Evolutionary conservation across 257 asterid genomes (phyloP), one percentile per base, ranked within the genome.

Genomic region (Solanum piurae): DNA sequence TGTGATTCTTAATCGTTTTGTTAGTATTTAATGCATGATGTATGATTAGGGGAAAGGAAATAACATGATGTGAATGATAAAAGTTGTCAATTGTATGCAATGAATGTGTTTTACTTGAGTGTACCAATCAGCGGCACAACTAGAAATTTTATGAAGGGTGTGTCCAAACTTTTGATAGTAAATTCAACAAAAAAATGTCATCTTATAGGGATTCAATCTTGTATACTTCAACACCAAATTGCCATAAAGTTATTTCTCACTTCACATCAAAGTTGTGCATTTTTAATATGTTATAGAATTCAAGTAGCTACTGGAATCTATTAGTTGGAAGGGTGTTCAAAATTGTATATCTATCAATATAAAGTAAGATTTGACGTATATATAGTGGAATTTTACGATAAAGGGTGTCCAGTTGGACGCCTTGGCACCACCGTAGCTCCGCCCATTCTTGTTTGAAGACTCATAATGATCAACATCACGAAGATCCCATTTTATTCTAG

Each of bases 81-180:
- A 16, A 0, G 62, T 2, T 52, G 62, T 52, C 20, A 52, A 14
- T 52, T 49, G 23, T 16, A 5, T 49, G 60, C 21, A 14, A 49
- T 49, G 60, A 49, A 49, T 49, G 60, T 49, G 21, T 49, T 52
- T 52, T 52, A 52, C 62, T 16, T 52, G 62, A 14, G 60, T 52
- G 60, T 52, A 16, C 60, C 9, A 52, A 1, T 16, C 8, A 16
- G 1, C 5, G 23, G 1, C 21, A 1, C 21, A 52, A 0, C 1
- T 14, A 52, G 1, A 6, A 52, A 2, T 52, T 52, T 52, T 52
- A 52, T 49, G 21, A 49, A 49, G 9, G 60, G 21, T 49, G 21
- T 49, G 4, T 52, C 23, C 62, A 16, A 16, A 49, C 21, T 49
- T 49, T 49, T 49, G 60, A 49, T 49, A 16, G 23, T 16, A 5